Conservation (phyloP, 2,329 filamentous ascomycete species). For the Neofusicoccum umdonicola region DNA sequence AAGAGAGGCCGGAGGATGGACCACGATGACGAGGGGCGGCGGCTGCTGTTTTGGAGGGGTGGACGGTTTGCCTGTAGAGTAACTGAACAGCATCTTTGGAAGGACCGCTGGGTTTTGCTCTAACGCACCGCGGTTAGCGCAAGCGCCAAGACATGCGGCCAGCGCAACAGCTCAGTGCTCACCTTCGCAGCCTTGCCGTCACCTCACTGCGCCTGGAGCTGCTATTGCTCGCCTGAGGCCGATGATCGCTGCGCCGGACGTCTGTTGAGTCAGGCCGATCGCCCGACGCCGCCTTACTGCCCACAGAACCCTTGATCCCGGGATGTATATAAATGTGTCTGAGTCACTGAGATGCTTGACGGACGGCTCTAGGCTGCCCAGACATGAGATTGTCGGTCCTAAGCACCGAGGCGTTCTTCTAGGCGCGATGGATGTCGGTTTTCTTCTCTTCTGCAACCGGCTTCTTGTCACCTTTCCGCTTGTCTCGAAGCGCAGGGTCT, state of each 20-base stretch:
- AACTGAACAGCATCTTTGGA: background rate
- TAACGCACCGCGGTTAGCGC: background rate
- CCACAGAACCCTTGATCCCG: background rate
- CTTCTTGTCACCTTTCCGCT: too few relatives aligned
- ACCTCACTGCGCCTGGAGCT: background rate
- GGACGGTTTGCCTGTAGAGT: conserved; percentile 10
- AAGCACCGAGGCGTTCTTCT: too few relatives aligned
- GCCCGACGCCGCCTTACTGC: background rate
- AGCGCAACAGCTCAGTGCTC: background rate
- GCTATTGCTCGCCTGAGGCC: background rate
- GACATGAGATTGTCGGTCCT: too few relatives aligned
- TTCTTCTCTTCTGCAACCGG: too few relatives aligned
- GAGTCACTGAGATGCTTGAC: background rate
- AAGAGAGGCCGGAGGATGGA: conserved; percentile 11
- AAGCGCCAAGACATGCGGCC: background rate
- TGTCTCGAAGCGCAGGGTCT: too few relatives aligned
- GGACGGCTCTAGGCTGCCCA: too few relatives aligned
- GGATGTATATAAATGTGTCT: background rate
- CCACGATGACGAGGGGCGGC: conserved; percentile 13
- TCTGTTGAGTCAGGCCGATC: background rate
- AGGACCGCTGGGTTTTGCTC: background rate
- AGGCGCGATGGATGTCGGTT: too few relatives aligned
- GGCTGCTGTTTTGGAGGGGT: conserved; percentile 11
- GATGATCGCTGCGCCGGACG: background rate
- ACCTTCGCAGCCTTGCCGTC: background rate